Evolutionary conservation across 192 early-diverging fungal species (phyloP).

Genomic region (Helicostylum pulchrum): DNA sequence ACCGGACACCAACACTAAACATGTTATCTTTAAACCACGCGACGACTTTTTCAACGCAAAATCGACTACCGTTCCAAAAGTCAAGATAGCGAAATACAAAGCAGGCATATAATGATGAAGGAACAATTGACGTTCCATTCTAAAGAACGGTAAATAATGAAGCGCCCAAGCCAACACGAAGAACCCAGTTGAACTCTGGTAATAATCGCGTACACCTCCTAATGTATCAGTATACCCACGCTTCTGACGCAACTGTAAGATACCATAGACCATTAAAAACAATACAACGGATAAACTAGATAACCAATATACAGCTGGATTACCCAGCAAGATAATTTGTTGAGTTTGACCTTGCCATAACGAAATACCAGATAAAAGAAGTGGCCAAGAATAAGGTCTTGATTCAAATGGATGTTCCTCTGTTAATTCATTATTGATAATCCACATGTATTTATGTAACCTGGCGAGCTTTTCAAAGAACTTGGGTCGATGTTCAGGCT

Average conservation of each 20-base stretch:
- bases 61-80: conserved; percentile 71
- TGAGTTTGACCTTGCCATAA: conserved; percentile 73
- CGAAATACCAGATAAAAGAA: conserved; percentile 81
- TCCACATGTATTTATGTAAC: conserved; percentile 85
- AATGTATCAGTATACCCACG: conserved; percentile 49
- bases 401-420: conserved; percentile 94
- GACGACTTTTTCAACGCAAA: conserved; percentile 59
- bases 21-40: conserved; percentile 32
- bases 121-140: conserved; percentile 89
- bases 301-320: conserved; percentile 83
- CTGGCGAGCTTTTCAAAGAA: conserved; percentile 90
- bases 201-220: conserved; percentile 35
- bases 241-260: conserved; percentile 55
- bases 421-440: conserved; percentile 81
- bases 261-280: conserved; percentile 54
- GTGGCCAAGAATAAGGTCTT: conserved; percentile 82
- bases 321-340: conserved; percentile 90
- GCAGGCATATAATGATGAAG: conserved; percentile 95
- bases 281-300: conserved; percentile 54
- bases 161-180: conserved; percentile 73
- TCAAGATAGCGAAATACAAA: conserved; percentile 81
- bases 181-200: conserved; percentile 60
- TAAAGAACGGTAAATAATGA: conserved; percentile 87
- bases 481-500: conserved; percentile 59
- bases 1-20: conserved; percentile 31